Base-by-base conservation (phyloP, 495 filamentous ascomycete genomes). In the Aspergillus sclerotiicarbonarius region DNA sequence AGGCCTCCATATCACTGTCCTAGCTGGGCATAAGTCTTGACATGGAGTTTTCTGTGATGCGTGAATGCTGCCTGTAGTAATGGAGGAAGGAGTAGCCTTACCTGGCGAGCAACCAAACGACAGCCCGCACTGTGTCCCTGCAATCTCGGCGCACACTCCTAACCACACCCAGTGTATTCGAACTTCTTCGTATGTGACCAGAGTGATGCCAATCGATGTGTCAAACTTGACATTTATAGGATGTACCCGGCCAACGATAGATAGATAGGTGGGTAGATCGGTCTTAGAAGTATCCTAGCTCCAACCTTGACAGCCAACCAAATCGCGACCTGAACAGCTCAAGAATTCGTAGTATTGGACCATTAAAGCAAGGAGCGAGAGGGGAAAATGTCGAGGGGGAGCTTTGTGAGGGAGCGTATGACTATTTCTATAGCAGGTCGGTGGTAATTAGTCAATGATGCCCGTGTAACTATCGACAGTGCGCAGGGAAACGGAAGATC, bases 301-400 rank as follows among this genome's bases (percentile, higher is more conserved):
- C 55, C 37, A 59, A 52, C 32, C 41, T 37, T 19, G 35, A 46
- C 47, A 52, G 41, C 35, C 19, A 55, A 49, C 50, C 29, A 32
- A 50, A 49, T 55, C 55, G 21, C 43, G 53, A 57, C 15, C 20
- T 53, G 58, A 9, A 29, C n/a, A 25, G 54, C 33, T 43, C 29
- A 33, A 20, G 20, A 33, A 16, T 20, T 41, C 18, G 54, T 52
- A 39, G 54, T 37, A 4, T 32, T 48, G 25, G 30, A 45, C 21
- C 53, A 64, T 62, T 54, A 49, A 59, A 59, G 19, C 43, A 62
- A 62, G 51, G 56, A 64, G 48, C 21, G 59, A 67, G 52, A 44
- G 49, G 12, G 25, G 30, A 41, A 16, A 19, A 35, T 61, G 43
- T 54, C 33, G 18, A 47, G 30, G 16, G 21, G 47, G 47, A 25